Evolutionary conservation across 1,139 yeast species (phyloP), one percentile per base, ranked within the genome.

Genomic region (Suhomyces atakaporum): DNA sequence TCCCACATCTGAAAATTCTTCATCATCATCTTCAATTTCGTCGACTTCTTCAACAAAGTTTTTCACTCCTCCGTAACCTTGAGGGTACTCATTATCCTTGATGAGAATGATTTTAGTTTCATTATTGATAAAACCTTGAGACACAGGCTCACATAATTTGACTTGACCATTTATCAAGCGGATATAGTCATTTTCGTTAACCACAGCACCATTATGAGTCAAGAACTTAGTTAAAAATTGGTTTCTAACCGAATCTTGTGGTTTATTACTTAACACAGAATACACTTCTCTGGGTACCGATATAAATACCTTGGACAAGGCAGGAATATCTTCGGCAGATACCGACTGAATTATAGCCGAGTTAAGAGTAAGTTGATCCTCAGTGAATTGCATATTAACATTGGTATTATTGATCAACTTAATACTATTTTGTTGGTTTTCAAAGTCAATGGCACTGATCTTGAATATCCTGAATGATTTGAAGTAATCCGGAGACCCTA

Each of bases 81-180:
- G 28, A 7, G 39, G 33, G 24, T 35, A 39, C 8, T 31, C 43
- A n/a, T 51, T 45, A 20, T 62, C 66, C 43, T 70, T 74, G 12
- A 81, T 73, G 33, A 84, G 59, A 2, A 80, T 72, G n/a, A 84
- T 62, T 18, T 64, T 64, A 0, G 88, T 79, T 7, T 51, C 50
- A 2, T 44, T 45, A 25, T 58, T 57, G 3, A 73, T 57, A n/a
- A 56, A 48, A 1, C 95, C 95, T 53, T 84, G 94, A 28, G 76
- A 77, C 1, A 79, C 70, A 1, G 95, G 95, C 46, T 84, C 95
- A 53, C 89, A 77, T 22, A 81, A 70, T 6, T 75, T 56, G 4
- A 85, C 73, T 7, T 50, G 51, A 3, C 82, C 84, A 47, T 75
- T 70, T 19, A 77, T 54, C n/a, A 56, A 53, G 42, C 72, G 53